Conservation (phyloP, 1,284 basidiomycete species). For the Leccinum huronense region DNA sequence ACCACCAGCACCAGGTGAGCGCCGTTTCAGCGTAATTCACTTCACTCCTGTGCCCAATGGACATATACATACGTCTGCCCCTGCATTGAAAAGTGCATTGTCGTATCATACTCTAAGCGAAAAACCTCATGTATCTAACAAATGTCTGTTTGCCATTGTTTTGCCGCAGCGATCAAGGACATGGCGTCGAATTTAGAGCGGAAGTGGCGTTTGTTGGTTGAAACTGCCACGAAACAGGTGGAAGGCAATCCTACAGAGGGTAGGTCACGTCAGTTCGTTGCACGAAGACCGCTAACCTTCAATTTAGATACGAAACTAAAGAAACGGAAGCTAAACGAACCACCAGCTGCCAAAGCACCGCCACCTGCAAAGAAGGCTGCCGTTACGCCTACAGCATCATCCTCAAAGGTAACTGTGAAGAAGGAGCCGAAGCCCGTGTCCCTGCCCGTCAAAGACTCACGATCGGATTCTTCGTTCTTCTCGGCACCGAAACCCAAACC, state of each 20-base stretch:
- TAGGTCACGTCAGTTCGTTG: constrained; percentile 60
- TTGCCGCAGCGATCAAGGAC: constrained; percentile 78
- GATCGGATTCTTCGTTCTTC: constrained; percentile 82
- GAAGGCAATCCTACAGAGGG: constrained; percentile 58
- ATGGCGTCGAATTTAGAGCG: constrained; percentile 82
- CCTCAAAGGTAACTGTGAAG: constrained; percentile 38
- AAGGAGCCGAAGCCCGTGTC: constrained; percentile 44
- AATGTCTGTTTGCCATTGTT: constrained; percentile 39
- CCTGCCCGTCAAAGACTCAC: constrained; percentile 64
- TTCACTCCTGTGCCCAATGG: constrained; percentile 24
- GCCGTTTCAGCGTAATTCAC: constrained; percentile 21
- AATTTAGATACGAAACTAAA: constrained; percentile 56
- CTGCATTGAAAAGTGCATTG: constrained; percentile 30
- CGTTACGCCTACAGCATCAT: constrained; percentile 41
- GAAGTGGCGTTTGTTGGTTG: constrained; percentile 69
- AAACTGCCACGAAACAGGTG: constrained; percentile 42
- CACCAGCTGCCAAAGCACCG: constrained; percentile 45
- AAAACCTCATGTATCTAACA: constrained; percentile 71
- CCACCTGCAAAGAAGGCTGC: constrained; percentile 67
- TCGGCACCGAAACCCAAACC: constrained; percentile 79
- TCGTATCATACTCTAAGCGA: constrained; percentile 39
- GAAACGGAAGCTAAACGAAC: constrained; percentile 66
- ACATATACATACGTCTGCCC: constrained; percentile 32
- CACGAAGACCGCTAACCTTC: constrained; percentile 30
- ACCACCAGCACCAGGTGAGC: constrained; percentile 67